phyloP scores from a whole-genome alignment of 352 stramenopile species.

The Phytopythium delawarense region DNA sequence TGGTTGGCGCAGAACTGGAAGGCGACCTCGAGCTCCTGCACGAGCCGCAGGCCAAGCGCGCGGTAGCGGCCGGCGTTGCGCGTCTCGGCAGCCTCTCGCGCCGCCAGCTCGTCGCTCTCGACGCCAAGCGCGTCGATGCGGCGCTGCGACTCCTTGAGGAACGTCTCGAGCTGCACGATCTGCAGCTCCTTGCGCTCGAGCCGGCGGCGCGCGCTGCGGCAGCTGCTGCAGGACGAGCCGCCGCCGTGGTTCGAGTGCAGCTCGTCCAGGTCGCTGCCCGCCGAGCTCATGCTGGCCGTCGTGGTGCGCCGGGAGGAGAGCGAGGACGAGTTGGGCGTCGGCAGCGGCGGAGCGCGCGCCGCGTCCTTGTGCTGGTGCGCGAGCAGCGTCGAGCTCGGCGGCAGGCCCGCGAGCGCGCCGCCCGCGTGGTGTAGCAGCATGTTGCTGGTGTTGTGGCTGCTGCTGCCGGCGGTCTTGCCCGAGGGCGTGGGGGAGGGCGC shows the following conservation, averaged over 20 bases:
- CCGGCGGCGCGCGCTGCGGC: constrained; percentile 47
- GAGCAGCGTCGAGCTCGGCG: constrained; percentile 37
- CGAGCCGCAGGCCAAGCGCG: constrained; percentile 49
- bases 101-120: constrained; percentile 62
- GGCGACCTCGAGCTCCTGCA: constrained; percentile 71
- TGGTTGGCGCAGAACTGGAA: constrained; percentile 67
- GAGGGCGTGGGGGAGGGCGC: constrained; percentile 7
- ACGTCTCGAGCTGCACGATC: constrained; percentile 72
- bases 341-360: constrained; percentile 13
- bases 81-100: constrained; percentile 63
- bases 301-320: constrained; percentile 46
- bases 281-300: constrained; percentile 56
- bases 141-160: constrained; percentile 77
- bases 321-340: constrained; percentile 17
- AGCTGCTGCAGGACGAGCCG: constrained; percentile 30
- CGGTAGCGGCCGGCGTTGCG: constrained; percentile 51
- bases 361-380: constrained; percentile 11
- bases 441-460: constrained; percentile 5
- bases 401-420: constrained; percentile 19
- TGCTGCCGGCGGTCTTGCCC: not conserved
- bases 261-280: constrained; percentile 51
- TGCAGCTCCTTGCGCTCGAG: constrained; percentile 72
- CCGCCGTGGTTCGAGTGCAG: constrained; percentile 19
- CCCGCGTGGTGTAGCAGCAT: constrained; percentile 22
- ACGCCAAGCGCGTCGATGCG: constrained; percentile 56